Percentiles rank a stretch among this genome's conserved stretches.
These are phyloP conservation scores for Schwanniomyces etchellsii DNA, from an alignment of 1,139 yeast species.

Conservation along the genomic window DNA sequence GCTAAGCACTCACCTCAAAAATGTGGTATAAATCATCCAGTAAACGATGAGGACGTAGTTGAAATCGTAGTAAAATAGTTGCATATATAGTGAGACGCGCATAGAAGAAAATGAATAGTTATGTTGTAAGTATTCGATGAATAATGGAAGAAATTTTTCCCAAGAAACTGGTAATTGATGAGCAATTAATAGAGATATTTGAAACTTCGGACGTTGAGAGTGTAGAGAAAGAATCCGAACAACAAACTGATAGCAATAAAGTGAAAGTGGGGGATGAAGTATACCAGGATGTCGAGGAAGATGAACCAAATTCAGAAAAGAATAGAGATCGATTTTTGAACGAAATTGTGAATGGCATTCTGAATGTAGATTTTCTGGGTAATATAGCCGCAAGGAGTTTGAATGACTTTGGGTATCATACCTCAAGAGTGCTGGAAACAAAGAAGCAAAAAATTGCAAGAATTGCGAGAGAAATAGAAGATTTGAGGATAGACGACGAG, in stretches of 20 bases:
- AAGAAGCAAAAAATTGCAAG: constrained; percentile 39
- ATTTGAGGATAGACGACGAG: constrained; percentile 15
- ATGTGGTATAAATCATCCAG: constrained; percentile 80
- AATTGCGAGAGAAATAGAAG: constrained; percentile 40
- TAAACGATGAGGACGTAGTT: constrained; percentile 92
- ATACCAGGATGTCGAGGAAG: constrained; percentile 9
- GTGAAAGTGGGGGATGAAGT: background rate
- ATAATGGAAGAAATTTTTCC: no score
- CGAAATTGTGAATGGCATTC: constrained; percentile 12
- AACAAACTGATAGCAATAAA: constrained; percentile 4
- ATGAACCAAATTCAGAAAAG: constrained; percentile 16
- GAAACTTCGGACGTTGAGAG: constrained; percentile 49
- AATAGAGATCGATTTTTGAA: constrained; percentile 18
- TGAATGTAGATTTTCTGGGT: constrained; percentile 32
- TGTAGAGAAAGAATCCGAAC: constrained; percentile 27
- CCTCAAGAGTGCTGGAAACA: constrained; percentile 26
- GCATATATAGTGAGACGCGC: background rate
- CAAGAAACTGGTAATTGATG: constrained; percentile 20
- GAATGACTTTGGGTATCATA: constrained; percentile 22
- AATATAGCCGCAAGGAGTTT: constrained; percentile 13
- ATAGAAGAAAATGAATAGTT: no score
- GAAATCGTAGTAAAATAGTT: constrained; percentile 76
- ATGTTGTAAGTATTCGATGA: no score
- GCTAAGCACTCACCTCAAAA: constrained; percentile 96
- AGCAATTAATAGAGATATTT: constrained; percentile 31